Evolutionary conservation across 805 yeast species (phyloP).

Genomic region (Metschnikowia borealis): DNA sequence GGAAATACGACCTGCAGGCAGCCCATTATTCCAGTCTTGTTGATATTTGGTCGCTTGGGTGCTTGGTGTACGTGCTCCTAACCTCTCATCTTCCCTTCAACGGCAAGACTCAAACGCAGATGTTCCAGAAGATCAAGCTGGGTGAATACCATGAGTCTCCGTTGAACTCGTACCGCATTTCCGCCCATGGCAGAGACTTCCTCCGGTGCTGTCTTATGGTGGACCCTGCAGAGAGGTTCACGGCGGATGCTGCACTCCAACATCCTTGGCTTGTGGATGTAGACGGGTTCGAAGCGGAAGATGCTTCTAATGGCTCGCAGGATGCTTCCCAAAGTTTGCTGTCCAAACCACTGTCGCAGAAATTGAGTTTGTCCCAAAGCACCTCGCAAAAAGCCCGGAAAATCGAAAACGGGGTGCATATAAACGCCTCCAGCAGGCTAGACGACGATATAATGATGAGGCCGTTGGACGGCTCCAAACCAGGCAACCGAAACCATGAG

Average conservation of each 20-base stretch:
- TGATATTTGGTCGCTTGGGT: conserved; percentile 98
- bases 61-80: conserved; percentile 83
- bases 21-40: conserved; percentile 71
- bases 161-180: conserved; percentile 59
- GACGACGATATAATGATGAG: conserved; percentile 43
- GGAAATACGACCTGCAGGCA: conserved; percentile 44
- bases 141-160: conserved; percentile 83
- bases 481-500: conserved; percentile 23
- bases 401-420: conserved; percentile 36
- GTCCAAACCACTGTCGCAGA: conserved; percentile 20
- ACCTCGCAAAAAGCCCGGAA: conserved; percentile 59
- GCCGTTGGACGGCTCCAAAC: conserved; percentile 30
- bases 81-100: conserved; percentile 95
- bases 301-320: background rate
- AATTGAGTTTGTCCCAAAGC: conserved; percentile 62
- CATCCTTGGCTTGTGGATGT: conserved; percentile 74
- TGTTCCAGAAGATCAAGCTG: conserved; percentile 67
- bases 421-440: conserved; percentile 33
- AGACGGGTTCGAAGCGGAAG: conserved; percentile 19
- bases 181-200: conserved; percentile 69
- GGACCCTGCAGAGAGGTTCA: conserved; percentile 67
- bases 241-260: conserved; percentile 69
- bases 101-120: conserved; percentile 83
- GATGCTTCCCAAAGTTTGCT: background rate
- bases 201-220: conserved; percentile 67